Base-by-base conservation (phyloP, 2,329 filamentous ascomycete genomes). In the Fusarium nygamai region DNA sequence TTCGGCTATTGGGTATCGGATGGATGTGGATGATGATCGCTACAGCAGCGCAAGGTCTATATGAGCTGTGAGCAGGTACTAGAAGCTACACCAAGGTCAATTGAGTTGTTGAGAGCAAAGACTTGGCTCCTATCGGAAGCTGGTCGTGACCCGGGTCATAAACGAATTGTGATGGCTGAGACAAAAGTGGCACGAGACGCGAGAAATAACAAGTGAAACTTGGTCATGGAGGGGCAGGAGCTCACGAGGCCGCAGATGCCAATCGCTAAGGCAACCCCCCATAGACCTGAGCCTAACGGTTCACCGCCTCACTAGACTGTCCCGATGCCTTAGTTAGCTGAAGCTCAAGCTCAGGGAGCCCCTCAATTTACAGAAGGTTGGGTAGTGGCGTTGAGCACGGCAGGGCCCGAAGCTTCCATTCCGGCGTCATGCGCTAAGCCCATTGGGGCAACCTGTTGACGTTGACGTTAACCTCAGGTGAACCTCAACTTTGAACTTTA, bases 191-290 rank as follows among this genome's bases (percentile, higher is more conserved):
- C 69, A 72, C 69, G 64, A 74, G 64, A 72, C 61, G 43, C 51
- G 51, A 61, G 48, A 63, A 63, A 51, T 60, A 64, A 53, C 17
- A 58, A 68, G 56, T 72, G 67, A 65, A 56, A 54, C 61, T 60
- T 53, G 41, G 20, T 24, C 27, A 31, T 69, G 73, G 67, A 76
- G 73, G 73, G 73, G 67, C 67, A 64, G 47, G 46, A 72, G 48
- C 53, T 64, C 64, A 74, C 44, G 68, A 65, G 64, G 71, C 47
- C 62, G 50, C 64, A 72, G 58, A 73, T 68, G 64, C 72, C 68
- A 72, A 71, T 76, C 67, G 64, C 60, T 63, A 62, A 61, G 51
- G 47, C 44, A 60, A 73, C 72, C 70, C 71, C 63, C 72, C 44
- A 61, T 61, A 61, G 54, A 46, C 58, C 33, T 46, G 24, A 31